Conservation (phyloP, 139 green algal species). For the Closterium sp. region DNA sequence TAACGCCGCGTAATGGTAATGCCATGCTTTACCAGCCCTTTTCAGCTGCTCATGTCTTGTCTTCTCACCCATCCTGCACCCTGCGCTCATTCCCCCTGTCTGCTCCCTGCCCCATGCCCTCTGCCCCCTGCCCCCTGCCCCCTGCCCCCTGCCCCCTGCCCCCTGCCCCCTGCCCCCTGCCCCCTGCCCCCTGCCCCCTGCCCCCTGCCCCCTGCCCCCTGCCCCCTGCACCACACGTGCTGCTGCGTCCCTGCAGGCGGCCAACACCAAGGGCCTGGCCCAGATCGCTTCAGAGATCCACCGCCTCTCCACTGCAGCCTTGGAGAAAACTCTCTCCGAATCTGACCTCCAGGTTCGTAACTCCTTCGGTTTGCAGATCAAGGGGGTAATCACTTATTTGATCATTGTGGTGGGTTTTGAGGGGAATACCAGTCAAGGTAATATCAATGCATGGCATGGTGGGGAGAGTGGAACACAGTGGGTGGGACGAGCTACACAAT, state of each 20-base stretch:
- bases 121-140: neutral
- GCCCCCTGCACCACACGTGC: neutral
- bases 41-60: neutral
- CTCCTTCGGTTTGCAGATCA: too few relatives aligned
- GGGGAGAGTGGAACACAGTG: too few relatives aligned
- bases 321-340: slow-evolving; percentile 22
- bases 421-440: too few relatives aligned
- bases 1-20: neutral
- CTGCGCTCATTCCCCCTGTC: neutral
- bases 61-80: neutral
- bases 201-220: neutral
- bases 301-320: slow-evolving; percentile 51
- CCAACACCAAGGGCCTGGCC: slow-evolving; percentile 52
- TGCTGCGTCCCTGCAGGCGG: slow-evolving; percentile 11
- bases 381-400: too few relatives aligned
- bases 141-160: neutral
- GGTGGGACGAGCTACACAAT: too few relatives aligned
- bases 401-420: too few relatives aligned
- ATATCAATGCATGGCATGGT: too few relatives aligned
- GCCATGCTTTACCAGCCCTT: too few relatives aligned
- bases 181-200: neutral
- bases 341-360: neutral
- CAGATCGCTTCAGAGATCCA: slow-evolving; percentile 56
- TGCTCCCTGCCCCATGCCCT: too few relatives aligned
- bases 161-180: neutral